Base-by-base conservation (phyloP, 2,329 filamentous ascomycete genomes). In the Trichoderma harzianum region DNA sequence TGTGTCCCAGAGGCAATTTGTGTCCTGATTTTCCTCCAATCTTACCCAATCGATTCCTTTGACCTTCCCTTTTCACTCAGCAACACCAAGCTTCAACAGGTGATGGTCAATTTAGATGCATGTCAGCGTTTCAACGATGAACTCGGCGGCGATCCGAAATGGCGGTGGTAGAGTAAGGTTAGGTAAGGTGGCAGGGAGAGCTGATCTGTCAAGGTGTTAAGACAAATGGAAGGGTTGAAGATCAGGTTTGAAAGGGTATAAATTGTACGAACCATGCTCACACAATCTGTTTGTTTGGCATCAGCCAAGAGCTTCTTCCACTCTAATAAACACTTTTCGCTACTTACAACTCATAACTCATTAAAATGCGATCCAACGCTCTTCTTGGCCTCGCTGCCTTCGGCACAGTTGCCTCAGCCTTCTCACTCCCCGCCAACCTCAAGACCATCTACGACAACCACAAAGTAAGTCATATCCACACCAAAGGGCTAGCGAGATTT, bases 361-460 rank as follows among this genome's bases (percentile, higher is more conserved):
- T 43, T 12, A 72, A 28, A 21, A 73, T 74, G 72, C 47, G 57
- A 30, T 65, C 69, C 32, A 64, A 53, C 53, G 32, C 68, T 62
- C 36, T 74, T 28, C 28, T 72, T 32, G 39, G 69, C 18, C 30
- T 72, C 16, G 72, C 63, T 16, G 51, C 71, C 1, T 62, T 76
- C 0, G 74, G 74, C 32, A 58, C 72, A 5, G 73, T 73, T 1
- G 72, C 74, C 26, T 74, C 72, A 11, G 68, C 72, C 3, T 73
- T 69, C 34, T 64, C 70, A 7, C 67, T 74, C 11, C 73, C 73
- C 24, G 64, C 62, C 21, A 73, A 74, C 58, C 70, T 74, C 28
- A 72, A 66, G 64, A 43, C 66, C 7, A 73, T 74, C 53, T 74
- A 74, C 36, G 55, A 73, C 18, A 65, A 64, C 18, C 72, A 71